Base-by-base conservation (phyloP, 2,329 filamentous ascomycete species). In the Boeremia lycopersici region DNA sequence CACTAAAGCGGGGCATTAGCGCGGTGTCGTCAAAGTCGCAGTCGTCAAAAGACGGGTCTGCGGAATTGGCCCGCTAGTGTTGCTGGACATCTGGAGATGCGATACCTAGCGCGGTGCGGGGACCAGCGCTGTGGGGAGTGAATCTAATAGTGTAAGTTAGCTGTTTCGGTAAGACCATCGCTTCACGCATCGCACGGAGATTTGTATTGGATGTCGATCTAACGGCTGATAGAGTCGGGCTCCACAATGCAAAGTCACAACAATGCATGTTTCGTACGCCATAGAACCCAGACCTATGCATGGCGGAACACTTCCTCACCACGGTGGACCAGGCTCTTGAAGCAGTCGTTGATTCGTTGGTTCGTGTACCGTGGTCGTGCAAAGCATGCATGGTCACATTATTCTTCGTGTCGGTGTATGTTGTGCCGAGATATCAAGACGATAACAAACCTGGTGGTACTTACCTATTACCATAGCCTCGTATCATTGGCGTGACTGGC, bases 51-150 rank as follows among this genome's bases (percentile, higher is more conserved):
- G 46, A 55, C 30, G 9, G 31, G 26, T 34, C 39, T 56, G 53
- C 53, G 53, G 53, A 56, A 56, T 56, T 52, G 3, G 31, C 35
- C 53, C 53, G 53, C 48, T 48, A 38, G 28, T 46, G 36, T 46
- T 28, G 35, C 35, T 43, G 9, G 13, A 56, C 35, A 29, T 43
- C 30, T 43, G 9, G 15, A 56, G 41, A 29, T 43, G 42, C 23
- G 17, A 39, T 15, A 28, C 38, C 39, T 56, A 56, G 53, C 29
- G 48, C 8, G 17, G 44, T 42, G 53, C 53, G 48, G 53, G 53
- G 53, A 47, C 43, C 25, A 48, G 53, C 46, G 52, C 46, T 50
- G 46, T 43, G 52, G 52, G 31, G 41, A 29, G 42, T 28, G 41
- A 31, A 23, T 23, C 19, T 39, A 34, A 40, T 42, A 25, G 19